A percentile compares a stretch with the other conserved stretches of the same genome.
These are phyloP conservation scores for Diaporthe caulivora DNA, from an alignment of 2,329 filamentous ascomycete species.

Conservation along the genomic window DNA sequence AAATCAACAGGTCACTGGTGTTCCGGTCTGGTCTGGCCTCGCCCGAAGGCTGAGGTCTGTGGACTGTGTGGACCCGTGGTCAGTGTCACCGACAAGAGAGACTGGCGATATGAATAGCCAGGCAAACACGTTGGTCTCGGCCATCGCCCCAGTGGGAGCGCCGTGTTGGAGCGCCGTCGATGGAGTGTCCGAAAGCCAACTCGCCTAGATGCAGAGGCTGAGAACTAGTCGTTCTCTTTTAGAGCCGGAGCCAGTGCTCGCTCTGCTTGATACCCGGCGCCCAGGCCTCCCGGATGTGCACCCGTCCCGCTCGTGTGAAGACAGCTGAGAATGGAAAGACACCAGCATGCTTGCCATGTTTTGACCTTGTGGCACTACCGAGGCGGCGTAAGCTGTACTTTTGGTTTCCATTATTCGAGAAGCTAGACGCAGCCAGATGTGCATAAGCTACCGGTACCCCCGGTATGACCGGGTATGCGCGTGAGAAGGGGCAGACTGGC, in stretches of 20 bases:
- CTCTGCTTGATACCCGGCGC: not conserved
- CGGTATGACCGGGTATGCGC: not conserved
- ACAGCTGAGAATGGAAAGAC: not conserved
- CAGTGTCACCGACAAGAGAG: not conserved
- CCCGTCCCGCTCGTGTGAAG: not conserved
- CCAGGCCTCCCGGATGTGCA: not conserved
- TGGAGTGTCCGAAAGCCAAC: conserved; percentile 5
- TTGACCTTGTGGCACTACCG: conserved; percentile 18
- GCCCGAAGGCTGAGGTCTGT: conserved; percentile 3
- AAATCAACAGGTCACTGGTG: conserved; percentile 6
- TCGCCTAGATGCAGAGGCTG: not conserved
- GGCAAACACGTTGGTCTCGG: conserved; percentile 1
- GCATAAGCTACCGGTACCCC: not conserved
- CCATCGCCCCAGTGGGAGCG: conserved; percentile 12
- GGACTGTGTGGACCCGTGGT: conserved; percentile 1
- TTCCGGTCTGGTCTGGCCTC: not conserved
- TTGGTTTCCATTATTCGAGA: conserved; percentile 12
- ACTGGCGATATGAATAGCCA: not conserved
- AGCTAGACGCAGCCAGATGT: not conserved
- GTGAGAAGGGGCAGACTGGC: not conserved
- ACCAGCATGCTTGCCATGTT: not conserved
- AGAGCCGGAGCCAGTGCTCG: not conserved
- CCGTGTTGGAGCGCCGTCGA: not conserved
- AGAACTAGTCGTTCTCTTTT: not conserved
- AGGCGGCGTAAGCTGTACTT: not conserved